Evolutionary conservation across 768 basidiomycete genomes (phyloP).

Genomic region (Tricholoma bakamatsutake): DNA sequence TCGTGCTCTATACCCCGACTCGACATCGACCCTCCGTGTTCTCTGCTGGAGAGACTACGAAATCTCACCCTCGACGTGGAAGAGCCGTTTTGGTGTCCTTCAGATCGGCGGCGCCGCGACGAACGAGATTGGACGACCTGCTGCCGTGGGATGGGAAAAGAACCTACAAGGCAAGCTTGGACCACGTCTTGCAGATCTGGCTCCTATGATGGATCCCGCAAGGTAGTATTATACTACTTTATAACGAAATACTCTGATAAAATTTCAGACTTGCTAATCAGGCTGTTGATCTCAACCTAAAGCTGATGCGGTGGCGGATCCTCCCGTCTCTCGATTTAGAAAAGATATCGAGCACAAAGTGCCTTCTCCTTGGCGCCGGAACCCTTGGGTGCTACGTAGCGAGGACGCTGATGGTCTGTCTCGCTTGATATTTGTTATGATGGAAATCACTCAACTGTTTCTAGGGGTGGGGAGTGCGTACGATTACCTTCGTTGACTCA

Average conservation of each 20-base stretch:
- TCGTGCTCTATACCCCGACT: slow-evolving; percentile 47
- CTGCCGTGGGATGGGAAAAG: slow-evolving; percentile 94
- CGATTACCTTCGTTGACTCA: slow-evolving; percentile 90
- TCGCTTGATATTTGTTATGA: background rate
- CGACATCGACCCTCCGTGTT: slow-evolving; percentile 48
- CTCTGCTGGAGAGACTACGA: slow-evolving; percentile 76
- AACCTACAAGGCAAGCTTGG: slow-evolving; percentile 83
- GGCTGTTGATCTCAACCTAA: slow-evolving; percentile 96
- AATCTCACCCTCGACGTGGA: slow-evolving; percentile 43
- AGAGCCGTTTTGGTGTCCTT: slow-evolving; percentile 58
- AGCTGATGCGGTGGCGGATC: slow-evolving; percentile 97
- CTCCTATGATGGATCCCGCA: slow-evolving; percentile 93
- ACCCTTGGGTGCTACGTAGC: slow-evolving; percentile 97
- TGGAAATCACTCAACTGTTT: background rate
- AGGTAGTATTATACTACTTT: slow-evolving; percentile 36
- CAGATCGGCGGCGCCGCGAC: slow-evolving; percentile 22
- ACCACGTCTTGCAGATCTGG: slow-evolving; percentile 84
- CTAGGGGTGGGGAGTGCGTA: slow-evolving; percentile 94
- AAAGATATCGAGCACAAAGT: slow-evolving; percentile 72
- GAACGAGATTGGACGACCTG: slow-evolving; percentile 31
- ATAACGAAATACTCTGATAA: background rate
- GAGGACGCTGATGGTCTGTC: slow-evolving; percentile 76
- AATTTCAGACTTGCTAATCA: slow-evolving; percentile 77
- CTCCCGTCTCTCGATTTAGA: slow-evolving; percentile 86
- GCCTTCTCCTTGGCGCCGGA: slow-evolving; percentile 89